Conservation (phyloP, 1,284 basidiomycete genomes). For the Malassezia globosa region DNA sequence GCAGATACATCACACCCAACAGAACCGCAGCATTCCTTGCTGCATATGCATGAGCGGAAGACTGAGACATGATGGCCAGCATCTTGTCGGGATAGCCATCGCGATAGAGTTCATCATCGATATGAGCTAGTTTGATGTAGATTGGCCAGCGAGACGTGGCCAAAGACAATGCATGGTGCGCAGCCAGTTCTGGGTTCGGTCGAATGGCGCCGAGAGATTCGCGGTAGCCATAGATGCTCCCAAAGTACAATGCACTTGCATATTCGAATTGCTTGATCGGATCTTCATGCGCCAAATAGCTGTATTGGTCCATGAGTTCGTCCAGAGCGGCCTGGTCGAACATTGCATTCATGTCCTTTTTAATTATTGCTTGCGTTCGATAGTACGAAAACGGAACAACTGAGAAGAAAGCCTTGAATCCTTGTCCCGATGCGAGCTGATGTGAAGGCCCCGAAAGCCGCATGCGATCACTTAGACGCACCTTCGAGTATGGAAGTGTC, state of each 20-base stretch:
- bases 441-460: neutral
- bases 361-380: conserved; percentile 8
- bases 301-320: conserved; percentile 63
- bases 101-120: conserved; percentile 19
- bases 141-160: conserved; percentile 35
- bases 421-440: neutral
- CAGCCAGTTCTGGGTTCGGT: conserved; percentile 28
- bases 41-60: neutral
- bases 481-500: conserved; percentile 68
- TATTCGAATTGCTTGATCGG: conserved; percentile 26
- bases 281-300: conserved; percentile 32
- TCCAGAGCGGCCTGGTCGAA: conserved; percentile 49
- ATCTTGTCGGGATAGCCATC: neutral
- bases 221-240: conserved; percentile 34
- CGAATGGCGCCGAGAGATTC: conserved; percentile 34
- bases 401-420: neutral
- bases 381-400: neutral
- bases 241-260: conserved; percentile 37
- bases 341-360: conserved; percentile 16
- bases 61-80: neutral
- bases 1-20: conserved; percentile 79
- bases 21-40: conserved; percentile 26
- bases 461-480: conserved; percentile 69
- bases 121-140: conserved; percentile 23
- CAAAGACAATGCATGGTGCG: conserved; percentile 25